phyloP scores from a whole-genome alignment of 495 filamentous ascomycete species.

The Clohesyomyces aquaticus region DNA sequence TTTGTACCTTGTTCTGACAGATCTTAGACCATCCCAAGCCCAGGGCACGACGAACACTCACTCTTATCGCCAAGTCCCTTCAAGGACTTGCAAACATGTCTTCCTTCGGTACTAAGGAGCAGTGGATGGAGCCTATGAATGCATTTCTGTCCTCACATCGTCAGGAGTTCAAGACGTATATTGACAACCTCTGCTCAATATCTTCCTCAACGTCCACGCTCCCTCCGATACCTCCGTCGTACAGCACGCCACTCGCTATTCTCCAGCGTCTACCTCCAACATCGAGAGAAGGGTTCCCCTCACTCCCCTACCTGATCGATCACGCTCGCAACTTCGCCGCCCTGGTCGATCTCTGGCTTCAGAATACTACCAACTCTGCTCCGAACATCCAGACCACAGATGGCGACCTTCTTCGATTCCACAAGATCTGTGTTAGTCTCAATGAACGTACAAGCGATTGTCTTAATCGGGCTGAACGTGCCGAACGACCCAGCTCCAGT shows the following conservation, averaged over 20 bases:
- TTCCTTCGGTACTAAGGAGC: slow-evolving; percentile 91
- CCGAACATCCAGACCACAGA: slow-evolving; percentile 56
- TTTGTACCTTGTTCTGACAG: neutral
- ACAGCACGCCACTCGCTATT: slow-evolving; percentile 91
- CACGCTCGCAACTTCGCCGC: slow-evolving; percentile 84
- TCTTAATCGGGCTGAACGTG: slow-evolving; percentile 70
- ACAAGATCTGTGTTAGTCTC: slow-evolving; percentile 71
- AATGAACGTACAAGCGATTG: slow-evolving; percentile 75
- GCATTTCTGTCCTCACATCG: slow-evolving; percentile 65
- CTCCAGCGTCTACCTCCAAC: slow-evolving; percentile 78
- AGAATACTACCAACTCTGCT: slow-evolving; percentile 55
- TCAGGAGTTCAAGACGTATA: slow-evolving; percentile 80
- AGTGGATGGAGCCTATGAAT: slow-evolving; percentile 99
- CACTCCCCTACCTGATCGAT: slow-evolving; percentile 92
- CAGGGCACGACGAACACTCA: slow-evolving; percentile 86
- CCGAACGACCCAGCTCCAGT: slow-evolving; percentile 63
- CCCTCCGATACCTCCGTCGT: slow-evolving; percentile 71
- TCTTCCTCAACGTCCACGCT: slow-evolving; percentile 60
- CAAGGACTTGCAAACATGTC: slow-evolving; percentile 93
- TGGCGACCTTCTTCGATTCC: slow-evolving; percentile 71
- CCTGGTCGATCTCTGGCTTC: slow-evolving; percentile 87
- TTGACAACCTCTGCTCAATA: slow-evolving; percentile 84
- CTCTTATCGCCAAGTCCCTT: slow-evolving; percentile 92
- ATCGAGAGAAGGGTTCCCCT: slow-evolving; percentile 91
- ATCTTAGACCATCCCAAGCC: slow-evolving; percentile 77